Evolutionary conservation across 192 early-diverging fungal genomes (phyloP), one percentile per base, ranked within the genome.

Genomic region (Dissophora globulifera): DNA sequence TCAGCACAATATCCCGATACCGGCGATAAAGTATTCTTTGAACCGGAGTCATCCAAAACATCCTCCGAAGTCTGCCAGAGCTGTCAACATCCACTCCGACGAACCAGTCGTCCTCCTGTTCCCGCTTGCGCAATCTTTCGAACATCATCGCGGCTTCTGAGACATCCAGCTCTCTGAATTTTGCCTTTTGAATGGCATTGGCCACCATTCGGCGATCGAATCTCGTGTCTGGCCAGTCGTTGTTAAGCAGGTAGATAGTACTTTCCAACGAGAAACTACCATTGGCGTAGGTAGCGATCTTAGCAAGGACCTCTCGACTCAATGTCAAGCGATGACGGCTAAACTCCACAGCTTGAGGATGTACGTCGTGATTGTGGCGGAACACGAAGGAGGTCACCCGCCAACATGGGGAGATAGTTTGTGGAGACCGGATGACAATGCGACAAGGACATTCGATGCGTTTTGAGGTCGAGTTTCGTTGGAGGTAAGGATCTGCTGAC

Each of bases 1-100:
- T 61, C 4, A 62, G 2, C 0, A 70, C 33, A 2, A 62, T 9
- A 40, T 70, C 68, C 15, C 58, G 45, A 38, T 61, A 49, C 3
- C 30, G 55, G 25, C 19, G 23, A 27, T 57, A 57, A 10, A 35
- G 20, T 1, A 8, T 27, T 2, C 38, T 32, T 16, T 57, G 38
- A 3, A 1, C 1, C 7, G 55, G 55, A 43, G 17, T 43, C 55
- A 57, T 57, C 55, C 55, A 57, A 17, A 57, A 57, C 8, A 57
- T 30, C 35, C 55, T 2, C 32, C 13, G 52, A 38, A 54, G 52
- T 15, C 32, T 4, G 15, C 33, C 33, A 3, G 17, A n/a, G 19
- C 5, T 9, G 16, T 54, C 52, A 11, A 31, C 32, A 19, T 54
- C 52, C 1, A 19, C 22, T 11, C n/a, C 19, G 19, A 38, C 17